Evolutionary conservation across 2,329 filamentous ascomycete genomes (phyloP), one percentile per base, ranked within the genome.

Genomic region (Apiospora pterosperma): DNA sequence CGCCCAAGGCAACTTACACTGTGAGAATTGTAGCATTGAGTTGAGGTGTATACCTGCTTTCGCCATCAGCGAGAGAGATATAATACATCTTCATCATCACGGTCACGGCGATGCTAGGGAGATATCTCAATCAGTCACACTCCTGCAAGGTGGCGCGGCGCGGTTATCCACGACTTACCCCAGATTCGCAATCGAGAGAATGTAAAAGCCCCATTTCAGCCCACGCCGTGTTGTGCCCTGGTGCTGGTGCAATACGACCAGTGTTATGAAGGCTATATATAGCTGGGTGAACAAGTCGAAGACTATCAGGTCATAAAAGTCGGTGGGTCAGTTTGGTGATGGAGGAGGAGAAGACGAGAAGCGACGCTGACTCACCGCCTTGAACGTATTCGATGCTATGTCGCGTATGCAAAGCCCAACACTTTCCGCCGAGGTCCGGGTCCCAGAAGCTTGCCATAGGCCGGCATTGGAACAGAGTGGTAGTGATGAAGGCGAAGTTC

Each of bases 381-480:
- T 78, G 76, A 31, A 76, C 74, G 64, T 76, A 77, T 4, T 72
- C 74, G 66, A 79, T 74, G 60, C 72, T 73, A 25, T 74, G 66
- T 66, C 75, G 75, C 6, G 75, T 69, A n/a, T 63, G 69, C 6
- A 72, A 69, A 52, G 73, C 70, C 71, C 76, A 76, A 65, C 78
- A 80, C 28, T 63, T 42, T 0, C 77, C 78, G 0, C 65, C 62
- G 7, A 73, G 70, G 1, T 59, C 48, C 1, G 73, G 68, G 14
- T 75, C 69, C 78, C 78, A 80, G 3, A 79, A 67, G 68, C 75
- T 77, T 63, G 75, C 73, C 41, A 79, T 67, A 42, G 78, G 78
- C 4, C 73, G 73, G 64, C 78, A 80, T 64, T 78, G 76, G 25
- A 79, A 67, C 63, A 77, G 74, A 7, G 73, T 71, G 23, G 75